Base-by-base conservation (phyloP, 768 basidiomycete genomes). In the Agaricus bisporus region DNA sequence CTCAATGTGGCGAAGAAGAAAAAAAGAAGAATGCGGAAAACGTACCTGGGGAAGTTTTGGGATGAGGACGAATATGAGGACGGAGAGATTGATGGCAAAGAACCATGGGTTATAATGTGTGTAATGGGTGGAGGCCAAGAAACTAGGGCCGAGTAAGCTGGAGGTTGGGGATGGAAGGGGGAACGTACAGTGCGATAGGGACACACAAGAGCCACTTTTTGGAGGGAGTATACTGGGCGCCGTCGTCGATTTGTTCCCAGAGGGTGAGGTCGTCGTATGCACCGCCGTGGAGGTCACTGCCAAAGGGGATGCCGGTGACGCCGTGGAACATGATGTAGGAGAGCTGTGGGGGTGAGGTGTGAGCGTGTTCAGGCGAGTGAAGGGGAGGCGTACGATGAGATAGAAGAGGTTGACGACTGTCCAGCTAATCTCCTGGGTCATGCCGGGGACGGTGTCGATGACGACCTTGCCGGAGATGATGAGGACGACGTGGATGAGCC, bases 221-320 rank as follows among this genome's bases (percentile, higher is more conserved):
- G 5, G 97, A 86, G 0, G 97, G 97, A 5, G 97, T 99, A 70
- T 98, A 97, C 64, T 98, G 97, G 0, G 95, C 97, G 37, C 97
- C 97, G 47, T 91, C 88, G 68, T 99, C 97, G 47, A 99, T 99
- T 76, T 99, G 97, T 66, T 99, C 97, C 97, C 97, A 99, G 28
- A 99, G 74, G 0, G 97, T 98, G 45, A 98, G 79, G 62, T 98
- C 92, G 67, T 98, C 97, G 70, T 95, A 99, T 11, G 93, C 97
- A 20, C 97, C 97, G 10, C 86, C 87, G 61, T 91, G 88, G 41
- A 87, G 73, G 56, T 89, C 85, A 53, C 82, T 85, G 62, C 93
- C 87, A 68, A 98, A 98, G 7, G 95, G 95, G 41, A 95, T 93
- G 50, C 95, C 95, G 8, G 94, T 98, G 47, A 94, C 93, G 80